phyloP scores from a whole-genome alignment of 2,329 filamentous ascomycete species.

The Mycogone perniciosa region DNA sequence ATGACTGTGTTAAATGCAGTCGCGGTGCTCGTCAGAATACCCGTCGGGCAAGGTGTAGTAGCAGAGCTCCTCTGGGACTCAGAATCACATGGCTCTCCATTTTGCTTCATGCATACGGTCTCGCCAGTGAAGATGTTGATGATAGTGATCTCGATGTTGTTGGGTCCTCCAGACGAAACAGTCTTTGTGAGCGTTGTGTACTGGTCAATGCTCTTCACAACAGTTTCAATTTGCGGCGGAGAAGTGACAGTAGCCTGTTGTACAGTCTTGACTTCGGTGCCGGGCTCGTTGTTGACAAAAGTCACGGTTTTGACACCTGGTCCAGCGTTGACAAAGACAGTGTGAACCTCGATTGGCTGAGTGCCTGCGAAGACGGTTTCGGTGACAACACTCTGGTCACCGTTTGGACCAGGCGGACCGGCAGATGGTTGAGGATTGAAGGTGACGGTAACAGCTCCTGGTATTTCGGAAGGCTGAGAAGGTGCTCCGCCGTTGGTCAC shows the following conservation, averaged over 20 bases:
- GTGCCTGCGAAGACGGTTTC: neutral
- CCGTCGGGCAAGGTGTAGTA: constrained; percentile 18
- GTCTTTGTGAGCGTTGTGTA: constrained; percentile 21
- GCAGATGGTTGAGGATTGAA: neutral
- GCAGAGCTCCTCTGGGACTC: constrained; percentile 4
- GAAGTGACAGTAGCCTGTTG: constrained; percentile 19
- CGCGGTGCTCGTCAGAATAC: constrained; percentile 25
- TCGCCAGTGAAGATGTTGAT: constrained; percentile 27
- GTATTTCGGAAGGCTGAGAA: neutral
- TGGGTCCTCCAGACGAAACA: constrained; percentile 15
- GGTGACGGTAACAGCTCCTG: neutral
- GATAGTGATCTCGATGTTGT: constrained; percentile 27
- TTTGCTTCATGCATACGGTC: constrained; percentile 22
- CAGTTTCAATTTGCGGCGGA: constrained; percentile 14
- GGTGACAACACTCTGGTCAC: constrained; percentile 3
- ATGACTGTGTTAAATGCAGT: constrained; percentile 33
- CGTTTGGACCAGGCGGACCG: neutral
- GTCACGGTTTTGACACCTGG: neutral
- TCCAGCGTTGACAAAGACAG: neutral
- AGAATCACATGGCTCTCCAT: constrained; percentile 22
- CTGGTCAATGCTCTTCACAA: constrained; percentile 13
- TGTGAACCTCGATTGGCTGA: neutral
- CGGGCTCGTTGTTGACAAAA: constrained; percentile 5
- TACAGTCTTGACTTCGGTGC: constrained; percentile 3
- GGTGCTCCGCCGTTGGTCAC: neutral